Evolutionary conservation across 2,329 filamentous ascomycete species (phyloP).

Genomic region (Chaetomiaceae sp.): DNA sequence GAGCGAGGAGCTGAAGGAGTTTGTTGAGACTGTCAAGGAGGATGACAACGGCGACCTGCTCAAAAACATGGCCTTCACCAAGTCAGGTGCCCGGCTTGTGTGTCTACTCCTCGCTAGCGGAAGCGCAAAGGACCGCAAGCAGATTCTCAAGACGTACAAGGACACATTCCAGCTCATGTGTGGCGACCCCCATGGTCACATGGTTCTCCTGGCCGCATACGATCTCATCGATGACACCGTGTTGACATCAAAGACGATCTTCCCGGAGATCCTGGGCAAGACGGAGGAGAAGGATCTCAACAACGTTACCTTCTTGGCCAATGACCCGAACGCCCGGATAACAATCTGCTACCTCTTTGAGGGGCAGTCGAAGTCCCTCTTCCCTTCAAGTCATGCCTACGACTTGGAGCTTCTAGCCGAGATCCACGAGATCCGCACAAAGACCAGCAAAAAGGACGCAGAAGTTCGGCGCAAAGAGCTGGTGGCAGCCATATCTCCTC

Average conservation of each 20-base stretch:
- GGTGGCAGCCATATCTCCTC: conserved; percentile 64
- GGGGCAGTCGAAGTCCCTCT: conserved; percentile 54
- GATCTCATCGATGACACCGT: conserved; percentile 95
- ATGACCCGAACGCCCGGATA: conserved; percentile 58
- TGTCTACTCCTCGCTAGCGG: conserved; percentile 79
- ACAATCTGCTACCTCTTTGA: conserved; percentile 79
- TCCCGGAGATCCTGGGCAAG: conserved; percentile 77
- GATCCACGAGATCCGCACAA: conserved; percentile 69
- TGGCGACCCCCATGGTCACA: conserved; percentile 69
- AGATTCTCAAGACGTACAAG: conserved; percentile 79
- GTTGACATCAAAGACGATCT: conserved; percentile 75
- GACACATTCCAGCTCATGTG: conserved; percentile 83
- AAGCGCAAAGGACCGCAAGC: conserved; percentile 85
- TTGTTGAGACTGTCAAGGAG: conserved; percentile 82
- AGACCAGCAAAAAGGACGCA: conserved; percentile 89
- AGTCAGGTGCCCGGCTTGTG: conserved; percentile 75
- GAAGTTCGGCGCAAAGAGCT: conserved; percentile 70
- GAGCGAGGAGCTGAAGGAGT: conserved; percentile 75
- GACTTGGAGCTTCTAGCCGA: conserved; percentile 69
- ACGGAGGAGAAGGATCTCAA: conserved; percentile 55
- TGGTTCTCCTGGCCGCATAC: conserved; percentile 76
- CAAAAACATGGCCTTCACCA: conserved; percentile 95
- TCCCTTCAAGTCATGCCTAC: conserved; percentile 54
- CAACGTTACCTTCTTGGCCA: conserved; percentile 58
- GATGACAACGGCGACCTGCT: conserved; percentile 85